phyloP scores from a whole-genome alignment of 257 asterid genomes.

The Rauvolfia tetraphylla region DNA sequence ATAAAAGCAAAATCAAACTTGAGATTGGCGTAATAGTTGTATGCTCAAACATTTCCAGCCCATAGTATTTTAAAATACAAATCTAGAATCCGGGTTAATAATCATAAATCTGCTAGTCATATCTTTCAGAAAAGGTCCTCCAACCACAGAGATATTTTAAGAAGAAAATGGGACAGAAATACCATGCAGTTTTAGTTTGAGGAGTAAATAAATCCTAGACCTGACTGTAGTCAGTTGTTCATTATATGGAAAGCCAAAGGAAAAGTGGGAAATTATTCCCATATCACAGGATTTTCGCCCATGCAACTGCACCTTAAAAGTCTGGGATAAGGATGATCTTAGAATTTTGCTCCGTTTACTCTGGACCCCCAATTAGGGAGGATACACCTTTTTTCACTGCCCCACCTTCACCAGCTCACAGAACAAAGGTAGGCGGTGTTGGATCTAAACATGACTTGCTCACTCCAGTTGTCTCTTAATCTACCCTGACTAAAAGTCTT shows the following conservation, averaged over 20 bases:
- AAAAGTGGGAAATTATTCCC: background rate
- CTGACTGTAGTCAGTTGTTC: background rate
- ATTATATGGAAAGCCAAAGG: background rate
- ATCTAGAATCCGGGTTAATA: background rate
- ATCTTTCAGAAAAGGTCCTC: background rate
- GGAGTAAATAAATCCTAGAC: background rate
- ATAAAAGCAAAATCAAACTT: background rate
- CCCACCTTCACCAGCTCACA: background rate
- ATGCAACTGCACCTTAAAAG: background rate
- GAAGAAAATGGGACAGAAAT: background rate
- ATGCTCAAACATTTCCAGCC: background rate
- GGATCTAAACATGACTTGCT: background rate
- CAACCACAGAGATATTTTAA: background rate
- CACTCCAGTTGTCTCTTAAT: background rate
- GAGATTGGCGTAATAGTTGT: background rate
- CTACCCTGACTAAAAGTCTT: background rate
- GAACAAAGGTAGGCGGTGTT: background rate
- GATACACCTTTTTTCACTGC: background rate
- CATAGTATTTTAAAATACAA: background rate
- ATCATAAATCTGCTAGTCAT: background rate
- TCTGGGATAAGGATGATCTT: background rate
- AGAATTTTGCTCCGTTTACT: background rate
- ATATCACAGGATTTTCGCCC: background rate
- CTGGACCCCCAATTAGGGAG: background rate
- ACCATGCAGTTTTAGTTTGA: background rate